These are phyloP conservation scores for Boletus fagicola DNA, from an alignment of 768 basidiomycete genomes.

Conservation along the genomic window DNA sequence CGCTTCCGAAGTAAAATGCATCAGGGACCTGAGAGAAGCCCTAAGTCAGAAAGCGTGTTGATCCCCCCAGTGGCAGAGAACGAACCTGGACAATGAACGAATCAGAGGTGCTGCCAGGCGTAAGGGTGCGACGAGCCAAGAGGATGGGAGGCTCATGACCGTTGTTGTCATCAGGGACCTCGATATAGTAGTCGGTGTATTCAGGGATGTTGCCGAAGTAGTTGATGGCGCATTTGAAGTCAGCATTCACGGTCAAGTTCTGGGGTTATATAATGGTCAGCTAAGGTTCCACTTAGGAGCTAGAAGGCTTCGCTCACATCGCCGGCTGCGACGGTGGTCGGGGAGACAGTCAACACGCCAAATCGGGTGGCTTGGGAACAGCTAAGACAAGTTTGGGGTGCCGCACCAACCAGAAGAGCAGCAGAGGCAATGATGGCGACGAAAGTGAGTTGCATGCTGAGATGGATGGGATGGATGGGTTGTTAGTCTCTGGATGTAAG, in stretches of 20 bases:
- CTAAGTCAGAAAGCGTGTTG: slow-evolving; percentile 1
- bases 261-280: slow-evolving; percentile 10
- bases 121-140: slow-evolving; percentile 21
- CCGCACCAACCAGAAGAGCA: slow-evolving; percentile 15
- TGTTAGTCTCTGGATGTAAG: not conserved
- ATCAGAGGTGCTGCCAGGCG: slow-evolving; percentile 6
- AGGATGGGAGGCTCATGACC: slow-evolving; percentile 33
- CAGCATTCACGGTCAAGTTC: slow-evolving; percentile 20
- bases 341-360: slow-evolving; percentile 20
- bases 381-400: slow-evolving; percentile 19
- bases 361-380: slow-evolving; percentile 26
- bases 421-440: slow-evolving; percentile 8
- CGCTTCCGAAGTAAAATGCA: slow-evolving; percentile 20
- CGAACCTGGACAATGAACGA: slow-evolving; percentile 21
- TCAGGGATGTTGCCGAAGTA: slow-evolving; percentile 16
- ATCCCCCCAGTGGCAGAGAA: not conserved
- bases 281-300: not conserved
- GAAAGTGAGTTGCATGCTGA: slow-evolving; percentile 21
- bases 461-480: not conserved
- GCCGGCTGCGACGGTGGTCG: slow-evolving; percentile 23
- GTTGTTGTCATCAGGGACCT: slow-evolving; percentile 33
- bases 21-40: slow-evolving; percentile 22
- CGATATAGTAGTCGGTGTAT: slow-evolving; percentile 35
- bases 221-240: slow-evolving; percentile 29
- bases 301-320: slow-evolving; percentile 16